A percentile compares a stretch with the other conserved stretches of the same genome.
These are phyloP conservation scores for Penicillium aurantiogriseum DNA, from an alignment of 2,329 filamentous ascomycete genomes.

Conservation along the genomic window DNA sequence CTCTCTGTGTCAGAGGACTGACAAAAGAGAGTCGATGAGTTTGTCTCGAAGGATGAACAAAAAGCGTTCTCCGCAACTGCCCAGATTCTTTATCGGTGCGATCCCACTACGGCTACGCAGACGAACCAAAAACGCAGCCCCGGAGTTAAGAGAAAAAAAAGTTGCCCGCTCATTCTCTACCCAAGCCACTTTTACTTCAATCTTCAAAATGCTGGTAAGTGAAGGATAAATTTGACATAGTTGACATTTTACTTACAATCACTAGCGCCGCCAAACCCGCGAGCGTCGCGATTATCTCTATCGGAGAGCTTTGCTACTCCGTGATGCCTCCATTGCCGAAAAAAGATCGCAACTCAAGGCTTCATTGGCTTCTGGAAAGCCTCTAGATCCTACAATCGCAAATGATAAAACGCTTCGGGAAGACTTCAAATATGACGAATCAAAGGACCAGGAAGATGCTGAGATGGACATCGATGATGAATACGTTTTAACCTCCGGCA, in stretches of 20 bases:
- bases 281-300: slow-evolving; percentile 87
- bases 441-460: slow-evolving; percentile 66
- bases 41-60: slow-evolving; percentile 15
- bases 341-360: slow-evolving; percentile 84
- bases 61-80: slow-evolving; percentile 26
- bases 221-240: neutral
- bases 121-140: slow-evolving; percentile 30
- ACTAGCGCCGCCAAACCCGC: slow-evolving; percentile 68
- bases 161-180: slow-evolving; percentile 27
- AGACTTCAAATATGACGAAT: slow-evolving; percentile 94
- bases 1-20: slow-evolving; percentile 25
- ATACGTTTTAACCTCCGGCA: slow-evolving; percentile 84
- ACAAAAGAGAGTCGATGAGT: slow-evolving; percentile 25
- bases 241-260: neutral
- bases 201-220: slow-evolving; percentile 35
- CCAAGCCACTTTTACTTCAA: slow-evolving; percentile 9
- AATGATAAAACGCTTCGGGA: slow-evolving; percentile 80
- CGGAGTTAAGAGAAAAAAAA: slow-evolving; percentile 39
- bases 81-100: slow-evolving; percentile 29
- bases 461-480: slow-evolving; percentile 86
- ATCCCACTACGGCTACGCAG: slow-evolving; percentile 34
- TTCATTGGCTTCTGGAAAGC: slow-evolving; percentile 84
- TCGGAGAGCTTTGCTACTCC: slow-evolving; percentile 78
- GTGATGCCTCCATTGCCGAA: slow-evolving; percentile 88
- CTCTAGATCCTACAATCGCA: slow-evolving; percentile 75